Evolutionary conservation across 768 basidiomycete species (phyloP), one percentile per base, ranked within the genome.

Genomic region (Mrakia gelida): DNA sequence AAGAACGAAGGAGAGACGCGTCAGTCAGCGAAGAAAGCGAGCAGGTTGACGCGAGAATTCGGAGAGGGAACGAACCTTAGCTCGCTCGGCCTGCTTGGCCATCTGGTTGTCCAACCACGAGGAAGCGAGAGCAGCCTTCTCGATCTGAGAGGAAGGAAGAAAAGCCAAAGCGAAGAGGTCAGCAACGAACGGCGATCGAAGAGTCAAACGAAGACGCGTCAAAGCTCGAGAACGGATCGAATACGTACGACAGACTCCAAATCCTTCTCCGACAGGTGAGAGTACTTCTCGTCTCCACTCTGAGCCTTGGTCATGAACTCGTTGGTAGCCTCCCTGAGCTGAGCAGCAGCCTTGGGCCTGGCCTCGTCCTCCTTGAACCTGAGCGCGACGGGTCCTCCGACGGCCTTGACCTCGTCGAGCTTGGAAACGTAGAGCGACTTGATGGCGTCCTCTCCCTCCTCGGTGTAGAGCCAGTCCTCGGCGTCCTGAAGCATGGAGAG

Each of bases 81-180:
- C 86, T 75, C 91, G 87, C 88, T 98, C 96, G 11, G 89, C 87
- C 88, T 98, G 97, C 81, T 91, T 87, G 79, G 89, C 91, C 78
- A 90, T 89, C 88, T 92, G 89, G 87, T 99, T 95, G 82, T 97
- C 93, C 76, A 99, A 88, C 97, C 96, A 98, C 86, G 97, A 92
- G 85, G 94, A 91, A 56, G 91, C 87, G 15, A 90, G 94, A 73
- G 92, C 97, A 76, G 91, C 91, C 85, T 92, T 92, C 86, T 99
- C 97, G 81, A 98, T 83, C 86, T 94, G 89, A 52, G 49, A 85
- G 91, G 79, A 2, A 61, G 73, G 11, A 45, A 45, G 45, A 45
- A 49, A n/a, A 23, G 68, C 2, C n/a, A 28, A 30, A 43, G 54
- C 32, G 34, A 38, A 38, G 38, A 45, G 26, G 49, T 18, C 61